Percentiles rank a stretch among this genome's conserved stretches.
Conservation (phyloP, 2,329 filamentous ascomycete genomes). For the Penicillium frequentans region DNA sequence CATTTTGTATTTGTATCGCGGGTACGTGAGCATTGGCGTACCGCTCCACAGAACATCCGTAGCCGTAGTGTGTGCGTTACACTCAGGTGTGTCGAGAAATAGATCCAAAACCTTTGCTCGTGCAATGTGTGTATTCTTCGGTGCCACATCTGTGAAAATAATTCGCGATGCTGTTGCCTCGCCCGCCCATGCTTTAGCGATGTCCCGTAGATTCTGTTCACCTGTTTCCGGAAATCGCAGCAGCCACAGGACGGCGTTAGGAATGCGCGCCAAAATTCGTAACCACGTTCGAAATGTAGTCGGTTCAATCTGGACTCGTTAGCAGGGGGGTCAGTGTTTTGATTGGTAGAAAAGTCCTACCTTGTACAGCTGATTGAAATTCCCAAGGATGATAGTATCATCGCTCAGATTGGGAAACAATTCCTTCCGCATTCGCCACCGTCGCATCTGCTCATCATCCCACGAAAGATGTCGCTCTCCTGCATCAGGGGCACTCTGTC, state of each 20-base stretch:
- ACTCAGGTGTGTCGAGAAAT: constrained; percentile 95
- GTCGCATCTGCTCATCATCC: constrained; percentile 75
- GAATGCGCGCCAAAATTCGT: constrained; percentile 79
- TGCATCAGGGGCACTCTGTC: constrained; percentile 78
- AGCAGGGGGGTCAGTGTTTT: not conserved
- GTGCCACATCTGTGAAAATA: constrained; percentile 93
- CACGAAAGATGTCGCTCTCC: constrained; percentile 69
- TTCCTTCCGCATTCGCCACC: constrained; percentile 92
- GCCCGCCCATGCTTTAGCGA: constrained; percentile 80
- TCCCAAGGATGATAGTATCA: constrained; percentile 86
- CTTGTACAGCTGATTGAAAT: constrained; percentile 99
- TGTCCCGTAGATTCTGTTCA: constrained; percentile 78
- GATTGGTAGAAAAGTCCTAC: constrained; percentile 47
- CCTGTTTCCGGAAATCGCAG: constrained; percentile 95
- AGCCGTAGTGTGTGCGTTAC: constrained; percentile 96
- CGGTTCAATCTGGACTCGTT: constrained; percentile 76
- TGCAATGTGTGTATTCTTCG: constrained; percentile 90
- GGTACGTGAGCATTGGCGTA: constrained; percentile 85
- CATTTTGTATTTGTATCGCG: constrained; percentile 97
- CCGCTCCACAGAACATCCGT: constrained; percentile 96
- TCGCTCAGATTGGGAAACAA: constrained; percentile 82
- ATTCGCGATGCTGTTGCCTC: constrained; percentile 81
- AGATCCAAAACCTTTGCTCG: constrained; percentile 89
- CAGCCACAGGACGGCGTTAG: constrained; percentile 90
- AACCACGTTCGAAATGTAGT: constrained; percentile 96